Evolutionary conservation across 495 filamentous ascomycete genomes (phyloP).

Genomic region (Acidiella bohemica): DNA sequence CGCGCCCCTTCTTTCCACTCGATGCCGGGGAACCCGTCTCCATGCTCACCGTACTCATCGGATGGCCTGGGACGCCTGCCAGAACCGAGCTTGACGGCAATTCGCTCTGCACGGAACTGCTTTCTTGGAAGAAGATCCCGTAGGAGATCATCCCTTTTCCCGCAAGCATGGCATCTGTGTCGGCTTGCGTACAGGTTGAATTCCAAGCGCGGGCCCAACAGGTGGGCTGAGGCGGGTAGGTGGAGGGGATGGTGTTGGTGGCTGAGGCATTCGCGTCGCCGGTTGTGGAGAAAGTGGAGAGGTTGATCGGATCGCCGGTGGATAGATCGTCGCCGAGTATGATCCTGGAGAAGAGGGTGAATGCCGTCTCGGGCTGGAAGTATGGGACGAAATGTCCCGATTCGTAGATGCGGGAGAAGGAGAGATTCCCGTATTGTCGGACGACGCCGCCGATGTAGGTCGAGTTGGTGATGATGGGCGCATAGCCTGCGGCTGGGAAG

Average conservation of each 20-base stretch:
- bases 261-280: constrained; percentile 39
- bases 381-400: constrained; percentile 30
- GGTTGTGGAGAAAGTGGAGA: constrained; percentile 38
- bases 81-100: constrained; percentile 25
- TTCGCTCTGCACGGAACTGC: constrained; percentile 25
- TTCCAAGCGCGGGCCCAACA: constrained; percentile 45
- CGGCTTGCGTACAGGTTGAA: constrained; percentile 37
- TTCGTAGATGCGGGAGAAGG: constrained; percentile 31
- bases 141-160: constrained; percentile 33
- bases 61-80: constrained; percentile 26
- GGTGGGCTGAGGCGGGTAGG: constrained; percentile 24
- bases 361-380: constrained; percentile 33
- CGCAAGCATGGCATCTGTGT: constrained; percentile 33
- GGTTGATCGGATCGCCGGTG: constrained; percentile 37
- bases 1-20: too few relatives aligned
- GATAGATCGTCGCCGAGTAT: constrained; percentile 26
- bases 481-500: constrained; percentile 35
- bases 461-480: constrained; percentile 41
- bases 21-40: constrained; percentile 2
- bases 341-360: constrained; percentile 29
- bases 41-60: constrained; percentile 1
- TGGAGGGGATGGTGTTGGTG: constrained; percentile 23
- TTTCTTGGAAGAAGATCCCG: constrained; percentile 39
- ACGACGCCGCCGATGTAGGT: constrained; percentile 28
- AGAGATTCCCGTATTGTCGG: constrained; percentile 31